Evolutionary conservation across 2,329 filamentous ascomycete genomes (phyloP).

Genomic region (Ophiostoma ulmi): DNA sequence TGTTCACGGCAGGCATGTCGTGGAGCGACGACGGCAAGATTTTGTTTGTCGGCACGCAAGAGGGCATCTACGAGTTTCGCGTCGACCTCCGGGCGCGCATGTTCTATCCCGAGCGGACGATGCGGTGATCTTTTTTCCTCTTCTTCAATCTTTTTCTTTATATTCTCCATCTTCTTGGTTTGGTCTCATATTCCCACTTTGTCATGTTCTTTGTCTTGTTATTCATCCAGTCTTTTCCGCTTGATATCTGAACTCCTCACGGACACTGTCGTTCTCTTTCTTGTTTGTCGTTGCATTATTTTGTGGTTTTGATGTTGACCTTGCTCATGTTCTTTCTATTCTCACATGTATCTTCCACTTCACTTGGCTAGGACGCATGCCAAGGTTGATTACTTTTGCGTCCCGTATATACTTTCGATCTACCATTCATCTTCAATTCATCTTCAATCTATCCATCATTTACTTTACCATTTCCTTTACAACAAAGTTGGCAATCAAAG

Average conservation of each 20-base stretch:
- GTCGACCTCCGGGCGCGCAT: constrained; percentile 61
- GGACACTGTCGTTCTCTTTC: not conserved
- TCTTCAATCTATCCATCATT: not conserved
- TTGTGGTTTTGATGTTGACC: not conserved
- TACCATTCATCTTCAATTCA: not conserved
- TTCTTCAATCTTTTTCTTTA: not conserved
- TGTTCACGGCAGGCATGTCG: constrained; percentile 55
- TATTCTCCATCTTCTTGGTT: not conserved
- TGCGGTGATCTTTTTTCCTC: constrained; percentile 38
- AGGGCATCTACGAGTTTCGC: constrained; percentile 70
- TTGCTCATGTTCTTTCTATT: not conserved
- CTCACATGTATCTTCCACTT: not conserved
- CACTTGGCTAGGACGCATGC: not conserved
- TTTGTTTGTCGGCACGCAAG: constrained; percentile 61
- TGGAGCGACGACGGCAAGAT: constrained; percentile 58
- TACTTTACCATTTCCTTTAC: not conserved
- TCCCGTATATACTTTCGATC: not conserved
- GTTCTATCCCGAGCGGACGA: constrained; percentile 50
- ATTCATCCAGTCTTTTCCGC: not conserved
- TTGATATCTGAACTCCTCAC: not conserved
- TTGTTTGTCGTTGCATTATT: not conserved
- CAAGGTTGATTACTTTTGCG: not conserved
- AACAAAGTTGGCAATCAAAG: not conserved
- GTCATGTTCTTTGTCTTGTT: not conserved
- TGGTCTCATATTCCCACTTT: not conserved